Evolutionary conservation across 768 basidiomycete species (phyloP).

Genomic region (Trametes sanguinea): DNA sequence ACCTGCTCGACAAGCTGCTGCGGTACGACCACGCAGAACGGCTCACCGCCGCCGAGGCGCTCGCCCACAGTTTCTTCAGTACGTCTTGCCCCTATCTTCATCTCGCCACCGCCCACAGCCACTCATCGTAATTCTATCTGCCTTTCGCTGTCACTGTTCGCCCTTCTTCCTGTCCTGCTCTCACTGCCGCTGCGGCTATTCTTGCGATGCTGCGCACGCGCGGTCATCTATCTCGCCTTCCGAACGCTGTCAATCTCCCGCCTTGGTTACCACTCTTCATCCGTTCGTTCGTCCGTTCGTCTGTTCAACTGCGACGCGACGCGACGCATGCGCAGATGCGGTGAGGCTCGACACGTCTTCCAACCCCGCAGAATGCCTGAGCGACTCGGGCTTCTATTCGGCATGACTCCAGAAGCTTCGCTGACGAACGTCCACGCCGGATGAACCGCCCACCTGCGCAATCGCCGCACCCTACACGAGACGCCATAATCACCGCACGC

Average conservation of each 20-base stretch:
- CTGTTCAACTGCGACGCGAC: too few relatives aligned
- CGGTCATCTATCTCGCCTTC: too few relatives aligned
- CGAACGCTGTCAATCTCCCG: too few relatives aligned
- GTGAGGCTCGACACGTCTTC: constrained; percentile 33
- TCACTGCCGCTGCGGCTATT: background rate
- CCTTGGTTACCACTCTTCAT: background rate
- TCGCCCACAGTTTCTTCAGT: constrained; percentile 92
- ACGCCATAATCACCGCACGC: background rate
- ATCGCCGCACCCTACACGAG: background rate
- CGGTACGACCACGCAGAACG: constrained; percentile 97
- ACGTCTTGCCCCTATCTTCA: constrained; percentile 1
- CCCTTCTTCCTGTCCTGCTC: background rate
- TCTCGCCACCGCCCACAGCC: background rate
- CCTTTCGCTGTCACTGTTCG: background rate
- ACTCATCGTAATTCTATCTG: background rate
- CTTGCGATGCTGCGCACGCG: too few relatives aligned
- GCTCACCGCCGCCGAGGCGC: constrained; percentile 90
- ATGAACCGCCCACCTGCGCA: background rate
- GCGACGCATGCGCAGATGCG: constrained; percentile 21
- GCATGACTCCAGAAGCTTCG: constrained; percentile 20
- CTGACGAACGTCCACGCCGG: too few relatives aligned
- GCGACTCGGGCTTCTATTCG: constrained; percentile 37
- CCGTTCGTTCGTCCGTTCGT: too few relatives aligned
- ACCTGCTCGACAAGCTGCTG: constrained; percentile 92
- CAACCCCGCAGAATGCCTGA: constrained; percentile 33